A percentile compares a stretch with the other conserved stretches of the same genome.
Conservation (phyloP, 805 yeast genomes). For the Cyberlindnera euphorbiae region DNA sequence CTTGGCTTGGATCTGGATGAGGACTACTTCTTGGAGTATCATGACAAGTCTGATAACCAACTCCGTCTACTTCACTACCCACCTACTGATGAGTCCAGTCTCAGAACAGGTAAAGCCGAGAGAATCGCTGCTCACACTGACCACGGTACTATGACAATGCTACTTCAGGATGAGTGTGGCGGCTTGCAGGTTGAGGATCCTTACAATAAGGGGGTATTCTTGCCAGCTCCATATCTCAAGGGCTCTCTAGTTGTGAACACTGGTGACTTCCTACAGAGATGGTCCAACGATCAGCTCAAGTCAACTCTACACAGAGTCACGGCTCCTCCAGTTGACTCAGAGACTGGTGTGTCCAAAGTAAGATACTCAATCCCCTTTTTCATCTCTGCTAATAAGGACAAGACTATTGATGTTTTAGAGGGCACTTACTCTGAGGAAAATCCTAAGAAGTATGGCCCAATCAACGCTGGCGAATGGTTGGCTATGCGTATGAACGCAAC, state of each 20-base stretch:
- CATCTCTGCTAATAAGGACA: constrained; percentile 23
- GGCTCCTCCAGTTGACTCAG: constrained; percentile 20
- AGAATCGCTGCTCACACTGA: constrained; percentile 28
- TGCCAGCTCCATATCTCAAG: constrained; percentile 18
- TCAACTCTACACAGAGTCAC: constrained; percentile 26
- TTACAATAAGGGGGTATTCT: constrained; percentile 14
- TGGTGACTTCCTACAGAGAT: constrained; percentile 23
- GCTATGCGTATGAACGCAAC: constrained; percentile 22
- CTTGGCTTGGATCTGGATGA: constrained; percentile 22
- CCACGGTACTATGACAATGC: constrained; percentile 25
- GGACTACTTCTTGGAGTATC: constrained; percentile 20
- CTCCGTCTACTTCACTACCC: constrained; percentile 24
- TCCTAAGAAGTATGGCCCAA: constrained; percentile 27
- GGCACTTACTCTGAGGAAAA: constrained; percentile 20
- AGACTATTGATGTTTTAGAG: constrained; percentile 22
- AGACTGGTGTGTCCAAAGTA: constrained; percentile 17
- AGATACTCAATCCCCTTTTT: constrained; percentile 28
- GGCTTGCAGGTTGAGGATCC: constrained; percentile 25
- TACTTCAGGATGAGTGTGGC: constrained; percentile 24
- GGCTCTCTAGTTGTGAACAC: constrained; percentile 23
- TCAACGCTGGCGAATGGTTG: constrained; percentile 24
- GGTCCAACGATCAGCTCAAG: constrained; percentile 25
- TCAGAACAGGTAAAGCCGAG: constrained; percentile 20
- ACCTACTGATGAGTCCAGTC: constrained; percentile 16
- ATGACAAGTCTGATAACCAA: constrained; percentile 22